Evolutionary conservation across 345 rosid species (phyloP).

Genomic region (Aethionema arabicum): DNA sequence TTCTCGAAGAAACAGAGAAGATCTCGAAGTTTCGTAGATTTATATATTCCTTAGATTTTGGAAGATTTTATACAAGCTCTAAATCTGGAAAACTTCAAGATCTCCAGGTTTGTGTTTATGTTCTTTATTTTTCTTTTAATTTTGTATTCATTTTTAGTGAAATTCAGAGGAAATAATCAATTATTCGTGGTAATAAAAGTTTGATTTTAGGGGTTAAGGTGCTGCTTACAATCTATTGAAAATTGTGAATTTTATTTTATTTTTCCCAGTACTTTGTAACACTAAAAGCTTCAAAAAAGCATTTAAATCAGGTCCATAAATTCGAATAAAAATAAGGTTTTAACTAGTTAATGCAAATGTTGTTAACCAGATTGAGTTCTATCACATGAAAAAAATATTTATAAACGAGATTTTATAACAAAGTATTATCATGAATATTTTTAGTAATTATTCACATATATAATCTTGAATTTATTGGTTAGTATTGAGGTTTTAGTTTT

Average conservation of each 20-base stretch:
- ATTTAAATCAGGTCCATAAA: neutral
- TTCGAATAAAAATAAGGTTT: slow-evolving; percentile 1
- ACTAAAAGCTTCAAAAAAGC: neutral
- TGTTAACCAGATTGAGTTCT: too few relatives aligned
- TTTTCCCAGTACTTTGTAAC: too few relatives aligned
- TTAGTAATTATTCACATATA: too few relatives aligned
- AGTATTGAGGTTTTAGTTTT: too few relatives aligned
- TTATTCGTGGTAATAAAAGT: neutral
- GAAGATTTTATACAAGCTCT: slow-evolving; percentile 3
- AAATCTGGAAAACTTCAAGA: slow-evolving; percentile 10
- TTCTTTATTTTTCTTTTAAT: neutral
- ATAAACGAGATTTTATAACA: too few relatives aligned
- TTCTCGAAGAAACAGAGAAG: slow-evolving; percentile 17
- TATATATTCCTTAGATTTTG: neutral
- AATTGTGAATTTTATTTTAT: too few relatives aligned
- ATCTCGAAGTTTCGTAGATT: slow-evolving; percentile 9
- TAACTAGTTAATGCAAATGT: neutral
- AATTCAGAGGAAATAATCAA: slow-evolving; percentile 8
- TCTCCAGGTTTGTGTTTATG: slow-evolving; percentile 34
- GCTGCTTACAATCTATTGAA: slow-evolving; percentile 1
- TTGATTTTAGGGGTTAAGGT: slow-evolving; percentile 1
- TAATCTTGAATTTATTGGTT: too few relatives aligned
- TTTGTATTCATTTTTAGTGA: neutral
- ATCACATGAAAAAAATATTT: too few relatives aligned
- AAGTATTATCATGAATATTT: too few relatives aligned